phyloP scores from a whole-genome alignment of 2,329 filamentous ascomycete species.

The Cercospora beticola region DNA sequence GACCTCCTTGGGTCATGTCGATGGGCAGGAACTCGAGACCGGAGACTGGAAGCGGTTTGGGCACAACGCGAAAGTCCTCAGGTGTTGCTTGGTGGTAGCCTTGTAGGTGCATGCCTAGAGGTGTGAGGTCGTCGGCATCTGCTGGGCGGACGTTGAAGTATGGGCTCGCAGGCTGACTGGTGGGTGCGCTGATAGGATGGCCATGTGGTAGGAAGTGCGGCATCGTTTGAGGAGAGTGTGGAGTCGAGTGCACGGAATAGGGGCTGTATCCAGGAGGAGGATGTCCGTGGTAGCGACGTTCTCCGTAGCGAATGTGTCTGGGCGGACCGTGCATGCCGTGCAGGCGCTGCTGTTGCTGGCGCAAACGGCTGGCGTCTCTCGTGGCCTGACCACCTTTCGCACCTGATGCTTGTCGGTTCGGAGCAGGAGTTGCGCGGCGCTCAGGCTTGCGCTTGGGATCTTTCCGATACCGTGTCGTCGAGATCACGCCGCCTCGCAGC shows the following conservation, averaged over 20 bases:
- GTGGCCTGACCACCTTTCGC: conserved; percentile 49
- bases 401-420: conserved; percentile 47
- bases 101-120: not conserved
- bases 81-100: conserved; percentile 11
- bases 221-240: conserved; percentile 9
- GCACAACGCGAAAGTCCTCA: conserved; percentile 11
- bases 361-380: conserved; percentile 31
- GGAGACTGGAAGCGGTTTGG: conserved; percentile 9
- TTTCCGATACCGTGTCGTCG: conserved; percentile 67
- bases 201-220: conserved; percentile 1
- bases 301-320: conserved; percentile 12
- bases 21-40: conserved; percentile 21
- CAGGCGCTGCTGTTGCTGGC: conserved; percentile 21
- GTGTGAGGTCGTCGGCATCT: conserved; percentile 8
- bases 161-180: conserved; percentile 12
- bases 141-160: conserved; percentile 16
- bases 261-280: conserved; percentile 17
- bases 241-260: conserved; percentile 15
- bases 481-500: conserved; percentile 70
- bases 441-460: conserved; percentile 45
- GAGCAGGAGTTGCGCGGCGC: conserved; percentile 33
- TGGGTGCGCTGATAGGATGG: conserved; percentile 7
- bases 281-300: conserved; percentile 7
- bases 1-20: conserved; percentile 12
- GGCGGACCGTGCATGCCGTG: conserved; percentile 2